Conservation (phyloP, 1,284 basidiomycete species). For the Omphalotus olearius region DNA sequence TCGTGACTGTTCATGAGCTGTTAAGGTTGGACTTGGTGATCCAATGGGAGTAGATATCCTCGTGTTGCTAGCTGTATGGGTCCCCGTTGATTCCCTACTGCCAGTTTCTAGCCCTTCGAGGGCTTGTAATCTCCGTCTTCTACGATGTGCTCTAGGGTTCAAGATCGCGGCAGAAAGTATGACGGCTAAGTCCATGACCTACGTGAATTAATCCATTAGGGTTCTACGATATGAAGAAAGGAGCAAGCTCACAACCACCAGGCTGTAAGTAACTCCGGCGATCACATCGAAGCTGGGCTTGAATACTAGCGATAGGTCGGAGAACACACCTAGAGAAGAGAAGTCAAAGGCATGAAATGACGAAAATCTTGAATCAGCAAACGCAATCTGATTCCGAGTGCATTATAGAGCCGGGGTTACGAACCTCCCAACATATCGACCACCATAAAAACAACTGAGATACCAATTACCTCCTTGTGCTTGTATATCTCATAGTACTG, state of each 20-base stretch:
- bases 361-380: not conserved
- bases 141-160: conserved; percentile 6
- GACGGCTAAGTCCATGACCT: conserved; percentile 7
- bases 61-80: too few species aligned
- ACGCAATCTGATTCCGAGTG: not conserved
- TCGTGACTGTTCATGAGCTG: too few species aligned
- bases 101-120: not conserved
- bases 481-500: conserved; percentile 71
- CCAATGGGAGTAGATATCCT: too few species aligned
- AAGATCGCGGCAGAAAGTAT: conserved; percentile 5
- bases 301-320: conserved; percentile 67
- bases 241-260: conserved; percentile 44
- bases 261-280: conserved; percentile 59
- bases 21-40: too few species aligned
- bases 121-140: not conserved
- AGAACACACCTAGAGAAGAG: conserved; percentile 52
- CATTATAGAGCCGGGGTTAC: not conserved
- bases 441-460: conserved; percentile 67
- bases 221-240: not conserved
- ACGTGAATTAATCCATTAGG: not conserved
- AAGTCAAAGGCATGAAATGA: not conserved
- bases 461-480: conserved; percentile 66
- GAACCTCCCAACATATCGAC: conserved; percentile 66
- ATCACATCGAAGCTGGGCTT: conserved; percentile 60
- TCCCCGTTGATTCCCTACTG: too few species aligned